phyloP scores from a whole-genome alignment of 1,284 basidiomycete genomes.

The Calocybe gambosa region DNA sequence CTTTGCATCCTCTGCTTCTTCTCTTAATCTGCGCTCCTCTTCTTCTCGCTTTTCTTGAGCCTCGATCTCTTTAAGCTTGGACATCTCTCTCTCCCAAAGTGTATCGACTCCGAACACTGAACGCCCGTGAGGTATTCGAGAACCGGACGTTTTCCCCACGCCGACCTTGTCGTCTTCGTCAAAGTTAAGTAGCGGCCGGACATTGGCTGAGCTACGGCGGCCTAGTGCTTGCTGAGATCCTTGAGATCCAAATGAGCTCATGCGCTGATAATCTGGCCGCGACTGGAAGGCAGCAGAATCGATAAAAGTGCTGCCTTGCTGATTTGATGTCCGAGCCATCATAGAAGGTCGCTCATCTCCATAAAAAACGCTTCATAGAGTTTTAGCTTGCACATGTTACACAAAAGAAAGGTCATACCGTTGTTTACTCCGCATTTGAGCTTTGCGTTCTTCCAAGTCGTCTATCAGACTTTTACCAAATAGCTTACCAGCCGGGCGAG shows the following conservation, averaged over 20 bases:
- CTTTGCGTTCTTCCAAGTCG: conserved; percentile 69
- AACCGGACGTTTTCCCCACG: conserved; percentile 21
- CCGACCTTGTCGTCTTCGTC: conserved; percentile 39
- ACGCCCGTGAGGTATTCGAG: conserved; percentile 37
- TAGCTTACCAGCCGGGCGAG: conserved; percentile 66
- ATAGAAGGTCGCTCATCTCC: conserved; percentile 78
- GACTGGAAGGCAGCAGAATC: conserved; percentile 56
- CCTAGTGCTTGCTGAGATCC: conserved; percentile 28
- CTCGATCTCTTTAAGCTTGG: conserved; percentile 67
- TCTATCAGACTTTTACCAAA: conserved; percentile 79
- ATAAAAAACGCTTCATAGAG: conserved; percentile 48
- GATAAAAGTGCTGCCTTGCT: conserved; percentile 62
- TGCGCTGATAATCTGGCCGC: conserved; percentile 38
- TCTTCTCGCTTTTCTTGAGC: conserved; percentile 50
- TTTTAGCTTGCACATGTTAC: not conserved
- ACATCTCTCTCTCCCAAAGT: conserved; percentile 75
- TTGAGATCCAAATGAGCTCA: conserved; percentile 36
- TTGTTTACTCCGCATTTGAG: conserved; percentile 67
- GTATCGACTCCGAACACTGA: conserved; percentile 83
- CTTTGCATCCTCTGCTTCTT: conserved; percentile 38
- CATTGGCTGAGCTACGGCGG: conserved; percentile 43
- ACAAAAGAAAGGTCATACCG: conserved; percentile 39
- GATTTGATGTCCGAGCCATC: conserved; percentile 62
- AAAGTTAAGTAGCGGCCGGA: conserved; percentile 57
- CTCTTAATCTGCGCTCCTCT: conserved; percentile 41